phyloP scores from a whole-genome alignment of 495 filamentous ascomycete species.

The Neurospora sp. region DNA sequence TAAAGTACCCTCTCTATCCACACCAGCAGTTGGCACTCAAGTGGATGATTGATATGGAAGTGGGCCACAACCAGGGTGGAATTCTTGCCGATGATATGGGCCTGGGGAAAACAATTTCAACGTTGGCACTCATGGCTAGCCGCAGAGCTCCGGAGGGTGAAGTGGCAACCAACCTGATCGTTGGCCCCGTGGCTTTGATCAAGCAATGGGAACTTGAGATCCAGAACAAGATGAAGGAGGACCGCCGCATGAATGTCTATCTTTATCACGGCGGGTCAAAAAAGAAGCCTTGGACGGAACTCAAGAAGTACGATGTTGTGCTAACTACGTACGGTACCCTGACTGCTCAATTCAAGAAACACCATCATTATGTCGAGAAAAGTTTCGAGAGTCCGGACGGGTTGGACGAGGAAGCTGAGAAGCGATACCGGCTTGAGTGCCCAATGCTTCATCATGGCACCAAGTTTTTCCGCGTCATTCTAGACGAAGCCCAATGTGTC shows the following conservation, averaged over 20 bases:
- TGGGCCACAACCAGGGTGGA: constrained; percentile 66
- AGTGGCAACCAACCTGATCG: constrained; percentile 63
- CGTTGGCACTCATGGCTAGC: constrained; percentile 74
- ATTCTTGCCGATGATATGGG: constrained; percentile 94
- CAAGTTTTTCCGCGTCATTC: constrained; percentile 74
- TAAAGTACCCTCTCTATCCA: constrained; percentile 62
- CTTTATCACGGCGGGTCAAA: constrained; percentile 48
- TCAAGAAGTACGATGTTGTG: constrained; percentile 70
- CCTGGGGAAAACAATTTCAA: constrained; percentile 87
- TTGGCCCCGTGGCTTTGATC: constrained; percentile 78
- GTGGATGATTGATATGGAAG: constrained; percentile 79
- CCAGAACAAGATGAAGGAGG: constrained; percentile 50
- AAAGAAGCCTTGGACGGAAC: constrained; percentile 44
- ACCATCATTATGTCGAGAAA: constrained; percentile 9
- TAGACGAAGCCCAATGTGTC: constrained; percentile 92
- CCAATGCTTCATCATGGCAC: constrained; percentile 54
- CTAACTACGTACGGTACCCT: constrained; percentile 86
- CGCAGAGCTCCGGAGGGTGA: constrained; percentile 47
- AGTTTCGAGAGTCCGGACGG: constrained; percentile 3
- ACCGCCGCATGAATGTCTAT: constrained; percentile 51
- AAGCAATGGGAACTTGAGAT: constrained; percentile 90
- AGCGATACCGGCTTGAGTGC: constrained; percentile 22
- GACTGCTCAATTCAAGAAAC: constrained; percentile 53
- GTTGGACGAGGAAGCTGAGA: constrained; percentile 17
- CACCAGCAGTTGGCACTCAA: constrained; percentile 77